These are phyloP conservation scores for Cystoderma amianthinum DNA, from an alignment of 768 basidiomycete genomes.

Conservation along the genomic window DNA sequence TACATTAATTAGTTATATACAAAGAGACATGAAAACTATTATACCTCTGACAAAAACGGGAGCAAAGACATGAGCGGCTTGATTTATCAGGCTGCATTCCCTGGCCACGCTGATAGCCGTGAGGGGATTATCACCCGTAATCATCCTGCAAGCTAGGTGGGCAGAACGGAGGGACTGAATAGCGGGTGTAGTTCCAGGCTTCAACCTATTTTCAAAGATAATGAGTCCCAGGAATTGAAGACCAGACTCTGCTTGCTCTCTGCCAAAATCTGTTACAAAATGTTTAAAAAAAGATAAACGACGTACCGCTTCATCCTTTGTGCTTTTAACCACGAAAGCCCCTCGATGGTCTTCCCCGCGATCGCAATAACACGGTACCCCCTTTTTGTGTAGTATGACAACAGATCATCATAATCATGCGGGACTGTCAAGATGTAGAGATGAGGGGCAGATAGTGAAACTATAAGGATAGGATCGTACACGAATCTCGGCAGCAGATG, in stretches of 20 bases:
- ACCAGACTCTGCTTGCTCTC: constrained; percentile 90
- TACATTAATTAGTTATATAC: neutral
- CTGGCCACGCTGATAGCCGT: constrained; percentile 96
- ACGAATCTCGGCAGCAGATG: constrained; percentile 88
- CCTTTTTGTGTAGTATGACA: constrained; percentile 94
- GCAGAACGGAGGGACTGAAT: constrained; percentile 86
- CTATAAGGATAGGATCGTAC: constrained; percentile 45
- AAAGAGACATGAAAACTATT: no score
- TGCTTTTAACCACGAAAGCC: constrained; percentile 93
- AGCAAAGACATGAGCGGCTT: constrained; percentile 83
- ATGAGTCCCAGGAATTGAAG: constrained; percentile 90
- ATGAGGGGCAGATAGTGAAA: neutral
- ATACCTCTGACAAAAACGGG: constrained; percentile 77
- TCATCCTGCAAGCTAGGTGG: constrained; percentile 94
- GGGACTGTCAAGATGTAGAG: constrained; percentile 57
- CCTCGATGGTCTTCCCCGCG: constrained; percentile 92
- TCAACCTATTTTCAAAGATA: constrained; percentile 98
- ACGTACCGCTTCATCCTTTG: constrained; percentile 89
- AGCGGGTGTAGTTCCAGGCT: constrained; percentile 84
- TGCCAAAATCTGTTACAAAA: constrained; percentile 3
- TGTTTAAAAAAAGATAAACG: neutral
- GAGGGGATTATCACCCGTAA: constrained; percentile 94
- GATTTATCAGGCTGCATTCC: constrained; percentile 85
- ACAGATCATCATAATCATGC: constrained; percentile 89
- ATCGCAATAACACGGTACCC: constrained; percentile 98